A percentile compares a stretch with the other conserved stretches of the same genome.
phyloP scores from a whole-genome alignment of 2,329 filamentous ascomycete species.

The Rhynchosporium secalis region DNA sequence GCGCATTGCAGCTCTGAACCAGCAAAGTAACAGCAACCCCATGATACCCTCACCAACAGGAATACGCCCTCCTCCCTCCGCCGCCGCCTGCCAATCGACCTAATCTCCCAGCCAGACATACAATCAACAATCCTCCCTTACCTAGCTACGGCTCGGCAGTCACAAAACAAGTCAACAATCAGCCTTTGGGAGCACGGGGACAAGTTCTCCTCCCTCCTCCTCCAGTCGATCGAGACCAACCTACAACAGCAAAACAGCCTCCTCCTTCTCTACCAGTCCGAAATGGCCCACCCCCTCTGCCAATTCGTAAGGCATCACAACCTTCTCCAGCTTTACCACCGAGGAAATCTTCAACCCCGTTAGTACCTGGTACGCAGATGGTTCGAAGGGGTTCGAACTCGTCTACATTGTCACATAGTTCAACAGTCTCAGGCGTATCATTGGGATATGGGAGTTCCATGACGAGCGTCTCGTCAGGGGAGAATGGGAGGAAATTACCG shows the following conservation, averaged over 20 bases:
- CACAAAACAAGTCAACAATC: conserved; percentile 32
- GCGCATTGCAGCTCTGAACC: conserved; percentile 63
- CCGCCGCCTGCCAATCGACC: conserved; percentile 45
- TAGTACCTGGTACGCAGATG: conserved; percentile 41
- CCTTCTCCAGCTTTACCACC: conserved; percentile 52
- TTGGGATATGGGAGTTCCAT: conserved; percentile 46
- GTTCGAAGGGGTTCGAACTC: conserved; percentile 55
- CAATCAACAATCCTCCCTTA: conserved; percentile 42
- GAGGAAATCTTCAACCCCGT: conserved; percentile 48
- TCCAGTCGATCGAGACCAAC: conserved; percentile 34
- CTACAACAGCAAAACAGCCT: conserved; percentile 8
- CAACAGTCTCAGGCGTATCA: conserved; percentile 54
- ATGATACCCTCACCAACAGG: conserved; percentile 31
- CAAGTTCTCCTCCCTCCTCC: conserved; percentile 36
- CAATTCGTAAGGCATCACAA: conserved; percentile 40
- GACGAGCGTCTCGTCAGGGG: conserved; percentile 49
- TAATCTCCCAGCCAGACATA: conserved; percentile 41
- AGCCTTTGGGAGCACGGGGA: conserved; percentile 30
- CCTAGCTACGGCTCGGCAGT: conserved; percentile 34
- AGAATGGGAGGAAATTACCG: conserved; percentile 50
- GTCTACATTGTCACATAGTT: conserved; percentile 57
- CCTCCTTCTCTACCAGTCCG: conserved; percentile 32
- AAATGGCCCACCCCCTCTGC: conserved; percentile 33
- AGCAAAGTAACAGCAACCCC: conserved; percentile 33
- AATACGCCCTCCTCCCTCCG: conserved; percentile 59